Evolutionary conservation across 495 filamentous ascomycete species (phyloP), one percentile per base, ranked within the genome.

Genomic region (Aspergillus olivimuriae): DNA sequence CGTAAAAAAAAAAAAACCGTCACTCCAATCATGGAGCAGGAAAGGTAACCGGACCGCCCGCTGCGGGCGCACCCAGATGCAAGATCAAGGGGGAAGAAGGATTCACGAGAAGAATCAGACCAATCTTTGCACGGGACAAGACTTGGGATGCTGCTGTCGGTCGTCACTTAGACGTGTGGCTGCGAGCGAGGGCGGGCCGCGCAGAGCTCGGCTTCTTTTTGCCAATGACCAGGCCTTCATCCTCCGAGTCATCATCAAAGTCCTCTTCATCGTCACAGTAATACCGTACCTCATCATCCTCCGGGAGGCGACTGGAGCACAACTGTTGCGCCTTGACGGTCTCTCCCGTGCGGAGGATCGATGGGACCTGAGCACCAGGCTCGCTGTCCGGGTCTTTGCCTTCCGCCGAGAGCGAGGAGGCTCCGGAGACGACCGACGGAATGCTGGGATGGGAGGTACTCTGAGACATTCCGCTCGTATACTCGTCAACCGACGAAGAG

Each of bases 371-470:
- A 4, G 56, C 21, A 9, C 63, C 65, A 12, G 32, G 30, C 1
- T 68, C 62, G 20, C 55, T 49, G 11, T 61, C 55, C 26, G 52
- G 58, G 22, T 4, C 47, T 31, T 2, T 15, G 0, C 62, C 60
- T 48, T 69, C 64, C n/a, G 60, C 80, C 15, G 82, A 88, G 15
- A 87, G 65, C n/a, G 85, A 89, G 20, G 84, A 86, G n/a, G 83
- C 83, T n/a, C 83, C 80, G 22, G 84, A 87, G 11, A 87, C 69
- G 4, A 89, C 74, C 30, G 85, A 85, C 2, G 85, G 85, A 4
- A 89, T 74, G 32, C 84, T 87, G 11, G 85, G 84, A 48, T 87
- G 82, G 12, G 84, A 86, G 28, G 74, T 78, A 55, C 80, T 85
- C 30, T 76, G 76, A 19, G 76, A 74, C 61, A 76, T 80, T 39